phyloP scores from a whole-genome alignment of 257 asterid species.

The Mitragyna speciosa region DNA sequence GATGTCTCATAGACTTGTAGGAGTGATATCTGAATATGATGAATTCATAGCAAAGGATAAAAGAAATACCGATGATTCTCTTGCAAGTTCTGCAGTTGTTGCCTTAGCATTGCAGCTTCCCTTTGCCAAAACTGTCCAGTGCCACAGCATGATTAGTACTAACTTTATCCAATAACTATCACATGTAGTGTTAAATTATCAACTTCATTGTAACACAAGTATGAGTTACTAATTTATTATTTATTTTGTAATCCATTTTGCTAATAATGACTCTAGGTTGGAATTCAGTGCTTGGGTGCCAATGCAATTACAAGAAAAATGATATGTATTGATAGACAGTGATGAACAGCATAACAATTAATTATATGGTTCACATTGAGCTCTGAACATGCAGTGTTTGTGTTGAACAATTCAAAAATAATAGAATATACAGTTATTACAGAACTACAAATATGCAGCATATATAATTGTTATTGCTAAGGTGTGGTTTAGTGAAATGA shows the following conservation, averaged over 20 bases:
- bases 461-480: background rate
- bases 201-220: background rate
- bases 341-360: background rate
- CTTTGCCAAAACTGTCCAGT: conserved; percentile 65
- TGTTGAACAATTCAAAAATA: background rate
- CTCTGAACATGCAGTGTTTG: background rate
- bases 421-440: background rate
- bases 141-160: conserved; percentile 19
- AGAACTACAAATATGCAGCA: background rate
- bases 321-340: background rate
- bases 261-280: background rate
- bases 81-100: conserved; percentile 65
- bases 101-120: conserved; percentile 60
- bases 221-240: background rate
- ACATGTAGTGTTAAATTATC: background rate
- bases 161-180: background rate
- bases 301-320: background rate
- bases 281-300: background rate
- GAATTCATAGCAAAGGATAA: background rate
- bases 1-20: background rate
- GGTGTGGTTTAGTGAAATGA: background rate
- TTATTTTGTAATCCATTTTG: background rate
- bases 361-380: background rate
- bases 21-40: background rate
- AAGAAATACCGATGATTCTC: conserved; percentile 55